These are phyloP conservation scores for Leptographium procerum DNA, from an alignment of 2,329 filamentous ascomycete species.

Conservation along the genomic window DNA sequence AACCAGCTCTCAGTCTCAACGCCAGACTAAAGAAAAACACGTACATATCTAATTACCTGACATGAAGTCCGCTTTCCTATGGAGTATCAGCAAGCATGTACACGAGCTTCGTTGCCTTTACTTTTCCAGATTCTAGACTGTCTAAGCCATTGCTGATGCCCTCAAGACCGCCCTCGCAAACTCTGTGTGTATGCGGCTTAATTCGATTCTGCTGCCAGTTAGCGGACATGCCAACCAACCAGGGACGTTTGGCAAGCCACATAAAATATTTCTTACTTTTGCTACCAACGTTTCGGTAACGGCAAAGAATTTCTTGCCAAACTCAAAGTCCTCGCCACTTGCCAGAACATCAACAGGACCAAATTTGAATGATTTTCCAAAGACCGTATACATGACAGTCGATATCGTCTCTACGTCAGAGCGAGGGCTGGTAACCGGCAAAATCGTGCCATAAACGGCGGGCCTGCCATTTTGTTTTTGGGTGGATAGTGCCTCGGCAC, in stretches of 20 bases:
- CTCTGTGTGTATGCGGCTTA: slow-evolving; percentile 13
- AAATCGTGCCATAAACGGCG: neutral
- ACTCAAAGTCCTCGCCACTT: slow-evolving; percentile 2
- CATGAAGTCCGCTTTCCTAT: too few species aligned
- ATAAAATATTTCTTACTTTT: slow-evolving; percentile 8
- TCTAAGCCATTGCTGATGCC: slow-evolving; percentile 17
- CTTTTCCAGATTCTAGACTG: slow-evolving; percentile 17
- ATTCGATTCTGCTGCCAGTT: slow-evolving; percentile 3
- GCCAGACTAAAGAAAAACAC: too few species aligned
- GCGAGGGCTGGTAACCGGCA: slow-evolving; percentile 13
- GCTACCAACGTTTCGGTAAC: slow-evolving; percentile 19
- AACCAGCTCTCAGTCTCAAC: too few species aligned
- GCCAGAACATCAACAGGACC: neutral
- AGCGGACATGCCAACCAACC: neutral
- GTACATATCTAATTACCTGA: too few species aligned
- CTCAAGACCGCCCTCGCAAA: slow-evolving; percentile 16
- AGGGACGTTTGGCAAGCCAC: neutral
- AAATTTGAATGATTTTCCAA: slow-evolving; percentile 4
- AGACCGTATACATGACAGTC: slow-evolving; percentile 7
- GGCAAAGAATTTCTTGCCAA: slow-evolving; percentile 1
- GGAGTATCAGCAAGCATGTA: slow-evolving; percentile 18
- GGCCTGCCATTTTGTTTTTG: neutral
- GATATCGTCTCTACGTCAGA: slow-evolving; percentile 14
- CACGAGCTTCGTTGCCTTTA: slow-evolving; percentile 28
- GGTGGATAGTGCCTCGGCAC: slow-evolving; percentile 14